Conservation (phyloP, 2,329 filamentous ascomycete species). For the Fusarium brevicatenulatum region DNA sequence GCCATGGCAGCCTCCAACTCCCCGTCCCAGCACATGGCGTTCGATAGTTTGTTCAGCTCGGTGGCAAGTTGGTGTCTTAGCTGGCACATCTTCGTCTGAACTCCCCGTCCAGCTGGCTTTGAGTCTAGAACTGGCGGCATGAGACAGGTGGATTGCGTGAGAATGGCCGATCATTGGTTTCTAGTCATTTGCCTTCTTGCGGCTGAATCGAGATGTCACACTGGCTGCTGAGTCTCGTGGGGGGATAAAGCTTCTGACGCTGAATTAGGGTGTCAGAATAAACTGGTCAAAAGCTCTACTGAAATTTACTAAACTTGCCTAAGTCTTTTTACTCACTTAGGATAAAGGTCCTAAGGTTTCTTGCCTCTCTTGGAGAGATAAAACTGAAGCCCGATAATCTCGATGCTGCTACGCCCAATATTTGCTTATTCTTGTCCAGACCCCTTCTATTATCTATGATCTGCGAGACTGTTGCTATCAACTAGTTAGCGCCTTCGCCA, state of each 20-base stretch:
- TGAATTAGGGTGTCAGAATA: neutral
- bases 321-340: neutral
- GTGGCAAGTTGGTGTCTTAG: neutral
- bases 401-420: neutral
- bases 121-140: neutral
- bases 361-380: too few species aligned
- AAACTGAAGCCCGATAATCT: neutral
- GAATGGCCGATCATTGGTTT: neutral
- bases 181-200: fast-evolving
- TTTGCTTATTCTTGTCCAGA: neutral
- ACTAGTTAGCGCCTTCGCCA: neutral
- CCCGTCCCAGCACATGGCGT: neutral
- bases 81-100: neutral
- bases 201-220: neutral
- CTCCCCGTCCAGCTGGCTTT: neutral
- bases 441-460: neutral
- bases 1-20: neutral
- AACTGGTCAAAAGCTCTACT: neutral
- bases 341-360: neutral
- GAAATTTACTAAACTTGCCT: neutral
- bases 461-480: too few species aligned
- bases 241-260: neutral
- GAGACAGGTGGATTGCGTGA: neutral
- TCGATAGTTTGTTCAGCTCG: conserved; percentile 2
- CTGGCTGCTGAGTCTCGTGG: neutral